Base-by-base conservation (phyloP, 2,329 filamentous ascomycete genomes). In the Pyricularia pennisetigena region DNA sequence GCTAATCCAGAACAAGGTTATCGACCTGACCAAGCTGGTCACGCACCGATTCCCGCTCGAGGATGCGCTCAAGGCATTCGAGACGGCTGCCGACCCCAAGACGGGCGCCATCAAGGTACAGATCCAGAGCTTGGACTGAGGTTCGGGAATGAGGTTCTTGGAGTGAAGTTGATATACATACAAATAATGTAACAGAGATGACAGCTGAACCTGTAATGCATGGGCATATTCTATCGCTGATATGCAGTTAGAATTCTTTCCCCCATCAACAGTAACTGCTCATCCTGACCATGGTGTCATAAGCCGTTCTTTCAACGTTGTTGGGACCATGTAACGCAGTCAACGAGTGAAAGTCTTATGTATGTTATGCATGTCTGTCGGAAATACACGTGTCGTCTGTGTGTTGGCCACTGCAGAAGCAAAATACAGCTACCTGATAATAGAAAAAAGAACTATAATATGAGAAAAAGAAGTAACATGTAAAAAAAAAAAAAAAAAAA, bases 71-170 rank as follows among this genome's bases (percentile, higher is more conserved):
- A 87, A 94, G 80, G 94, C 94, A 8, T 98, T 98, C 78, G 88
- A 93, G 81, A 95, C 92, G 59, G 93, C 94, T 24, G 88, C 91
- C 9, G 88, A 97, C 79, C 90, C 93, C 57, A 93, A 90, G 83
- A 97, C 91, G 67, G 94, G 94, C 7, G 93, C 94, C n/a, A 97
- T 98, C 80, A 98, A 98, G 85, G 94, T 97, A 70, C 91, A 93
- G 85, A 97, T 97, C 75, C 92, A 94, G 83, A 93, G 86, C 74
- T 72, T 86, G 71, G 85, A 86, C 10, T 86, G 79, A 72, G 26
- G 62, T 14, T 20, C 28, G 12, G 65, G 68, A 59, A 24, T 61
- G 54, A 2, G n/a, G 23, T 41, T 32, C 9, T 4, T 6, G 35
- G 16, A 20, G 41, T 49, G 20, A 7, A 49, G 14, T n/a, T 61